Base-by-base conservation (phyloP, 2,329 filamentous ascomycete species). In the Fusarium globosum region DNA sequence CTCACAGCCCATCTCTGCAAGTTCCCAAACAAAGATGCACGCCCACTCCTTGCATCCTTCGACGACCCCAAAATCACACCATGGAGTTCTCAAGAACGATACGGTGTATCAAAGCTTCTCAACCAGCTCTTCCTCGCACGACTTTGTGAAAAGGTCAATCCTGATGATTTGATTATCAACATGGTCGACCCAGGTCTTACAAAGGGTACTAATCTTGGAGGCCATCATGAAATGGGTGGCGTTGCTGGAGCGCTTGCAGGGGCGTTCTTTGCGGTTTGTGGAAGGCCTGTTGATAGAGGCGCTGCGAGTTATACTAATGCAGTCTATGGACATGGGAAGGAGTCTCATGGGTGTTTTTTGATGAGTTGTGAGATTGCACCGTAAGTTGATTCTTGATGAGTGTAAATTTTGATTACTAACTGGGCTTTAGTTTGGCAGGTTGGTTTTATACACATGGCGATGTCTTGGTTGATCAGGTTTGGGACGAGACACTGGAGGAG, bases 281-380 rank as follows among this genome's bases (percentile, higher is more conserved):
- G 75, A 0, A 78, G 83, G 26, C 79, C 72, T 8, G 39, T 81
- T 18, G 76, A 79, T 11, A 81, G 82, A 10, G 87, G 84, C 10
- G 86, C 85, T 3, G 84, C 82, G 51, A 85, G 82, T 0, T 88
- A 85, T 71, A 63, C 88, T 2, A 84, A 89, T 73, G 86, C 86
- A 1, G 79, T 78, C 0, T 79, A 85, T 2, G 79, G 80, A 0
- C 83, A 88, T 60, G 87, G 86, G 0, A 82, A 81, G 48, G 86
- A 88, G 73, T 85, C 85, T 1, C 87, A 89, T 73, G 87, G 86
- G 0, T 85, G 83, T 49, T 88, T 85, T 66, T 45, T 88, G 2
- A 86, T 85, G 81, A 83, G 84, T 53, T 88, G 85, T 82, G 77
- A 84, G 2, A 62, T 77, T 57, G 65, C 75, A 1, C 75, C 74